phyloP scores from a whole-genome alignment of 495 filamentous ascomycete species.

The Penicillium goetzii region DNA sequence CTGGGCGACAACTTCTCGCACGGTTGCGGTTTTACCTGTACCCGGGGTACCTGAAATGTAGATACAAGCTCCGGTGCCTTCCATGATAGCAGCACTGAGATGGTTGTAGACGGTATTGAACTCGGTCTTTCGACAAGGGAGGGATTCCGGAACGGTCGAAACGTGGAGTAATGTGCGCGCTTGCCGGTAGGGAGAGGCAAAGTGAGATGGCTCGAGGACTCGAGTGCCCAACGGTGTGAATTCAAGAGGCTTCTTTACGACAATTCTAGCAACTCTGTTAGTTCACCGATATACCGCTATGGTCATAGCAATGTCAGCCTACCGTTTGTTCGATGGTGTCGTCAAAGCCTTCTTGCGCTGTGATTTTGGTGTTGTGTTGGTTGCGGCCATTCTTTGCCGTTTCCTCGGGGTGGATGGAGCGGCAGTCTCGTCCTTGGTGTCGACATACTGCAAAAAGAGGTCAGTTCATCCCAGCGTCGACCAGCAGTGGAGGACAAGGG shows the following conservation, averaged over 20 bases:
- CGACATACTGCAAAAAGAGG: constrained; percentile 35
- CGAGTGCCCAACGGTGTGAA: constrained; percentile 94
- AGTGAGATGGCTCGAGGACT: constrained; percentile 73
- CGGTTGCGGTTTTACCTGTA: constrained; percentile 98
- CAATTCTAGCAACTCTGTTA: constrained; percentile 52
- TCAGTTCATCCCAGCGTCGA: background rate
- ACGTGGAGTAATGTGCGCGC: constrained; percentile 91
- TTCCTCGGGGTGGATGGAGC: constrained; percentile 63
- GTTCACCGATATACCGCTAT: background rate
- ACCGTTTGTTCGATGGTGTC: constrained; percentile 75
- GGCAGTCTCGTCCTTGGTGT: constrained; percentile 50
- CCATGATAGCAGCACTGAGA: constrained; percentile 91
- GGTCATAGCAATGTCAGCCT: constrained; percentile 9
- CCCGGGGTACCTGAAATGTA: constrained; percentile 99
- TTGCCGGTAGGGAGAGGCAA: constrained; percentile 86
- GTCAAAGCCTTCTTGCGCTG: constrained; percentile 57
- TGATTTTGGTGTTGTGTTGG: constrained; percentile 62
- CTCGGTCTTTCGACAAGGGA: constrained; percentile 91
- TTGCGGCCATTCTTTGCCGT: constrained; percentile 54
- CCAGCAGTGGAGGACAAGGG: background rate
- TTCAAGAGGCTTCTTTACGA: constrained; percentile 89
- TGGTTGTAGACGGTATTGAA: constrained; percentile 91
- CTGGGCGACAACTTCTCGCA: constrained; percentile 90
- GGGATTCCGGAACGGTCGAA: constrained; percentile 81
- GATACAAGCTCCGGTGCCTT: constrained; percentile 91